These are phyloP conservation scores for Fonsecaea erecta DNA, from an alignment of 2,329 filamentous ascomycete genomes.

Conservation along the genomic window DNA sequence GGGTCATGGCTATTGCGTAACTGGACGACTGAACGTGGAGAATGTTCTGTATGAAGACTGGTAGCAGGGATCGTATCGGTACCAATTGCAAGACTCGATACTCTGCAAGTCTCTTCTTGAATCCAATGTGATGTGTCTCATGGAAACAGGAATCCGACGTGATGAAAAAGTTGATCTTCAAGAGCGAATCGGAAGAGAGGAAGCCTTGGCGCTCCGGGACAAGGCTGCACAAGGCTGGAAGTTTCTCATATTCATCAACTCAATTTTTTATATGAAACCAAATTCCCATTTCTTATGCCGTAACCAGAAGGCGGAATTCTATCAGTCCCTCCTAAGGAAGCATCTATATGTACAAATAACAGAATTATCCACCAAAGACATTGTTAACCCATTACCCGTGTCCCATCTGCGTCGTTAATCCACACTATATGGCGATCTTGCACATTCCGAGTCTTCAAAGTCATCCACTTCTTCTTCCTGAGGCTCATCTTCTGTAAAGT, in stretches of 20 bases:
- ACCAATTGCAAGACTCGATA: not conserved
- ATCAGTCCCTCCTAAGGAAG: not conserved
- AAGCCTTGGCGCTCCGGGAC: not conserved
- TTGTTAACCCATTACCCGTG: not conserved
- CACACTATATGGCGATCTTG: conserved; percentile 32
- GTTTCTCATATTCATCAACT: not conserved
- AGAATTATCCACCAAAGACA: not conserved
- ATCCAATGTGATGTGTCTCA: not conserved
- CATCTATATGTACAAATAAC: not conserved
- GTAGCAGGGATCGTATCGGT: too few relatives aligned
- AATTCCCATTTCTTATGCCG: not conserved
- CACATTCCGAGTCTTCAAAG: conserved; percentile 24
- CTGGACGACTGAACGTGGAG: not conserved
- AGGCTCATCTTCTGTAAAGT: conserved; percentile 15
- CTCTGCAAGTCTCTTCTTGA: not conserved
- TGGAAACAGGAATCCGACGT: not conserved
- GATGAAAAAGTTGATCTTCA: not conserved
- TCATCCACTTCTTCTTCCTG: conserved; percentile 12
- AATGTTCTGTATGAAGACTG: not conserved
- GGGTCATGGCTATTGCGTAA: conserved; percentile 20
- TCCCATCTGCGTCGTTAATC: conserved; percentile 15
- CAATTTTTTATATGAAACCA: not conserved
- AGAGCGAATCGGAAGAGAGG: not conserved
- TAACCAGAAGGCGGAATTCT: not conserved
- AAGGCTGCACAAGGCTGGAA: not conserved